Base-by-base conservation (phyloP, 768 basidiomycete genomes). In the Pholiota molesta region DNA sequence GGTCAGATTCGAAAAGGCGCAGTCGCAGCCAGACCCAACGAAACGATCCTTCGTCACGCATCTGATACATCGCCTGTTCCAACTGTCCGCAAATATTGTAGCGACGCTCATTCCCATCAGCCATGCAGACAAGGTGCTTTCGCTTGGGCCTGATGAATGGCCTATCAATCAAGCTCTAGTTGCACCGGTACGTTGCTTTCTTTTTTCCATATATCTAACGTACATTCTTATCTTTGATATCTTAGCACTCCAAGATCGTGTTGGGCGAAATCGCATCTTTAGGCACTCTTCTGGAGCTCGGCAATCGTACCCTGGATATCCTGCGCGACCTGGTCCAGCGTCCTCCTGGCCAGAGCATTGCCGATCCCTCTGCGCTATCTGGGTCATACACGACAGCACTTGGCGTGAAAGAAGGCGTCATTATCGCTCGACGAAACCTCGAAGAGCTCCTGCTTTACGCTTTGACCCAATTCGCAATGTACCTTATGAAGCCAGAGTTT, bases 241-340 rank as follows among this genome's bases (percentile, higher is more conserved):
- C 45, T 55, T 59, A 97, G 94, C 91, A 92, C 70, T 90, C 92
- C 4, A 95, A 94, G 68, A 88, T 94, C 5, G 89, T 94, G 2
- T 80, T 90, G 0, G 86, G 88, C 14, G 94, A 95, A 66, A 88
- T 91, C 7, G 86, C 94, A 0, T 95, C 94, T 0, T 75, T 95
- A 57, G 94, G 95, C 17, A 95, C 95, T 0, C 75, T 97, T 7
- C 81, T 95, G n/a, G 94, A 96, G 74, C 76, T 95, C 4, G 91
- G 87, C 1, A 92, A 90, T 59, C 87, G 86, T 62, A 87, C 89
- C 0, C 78, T 92, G 37, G 94, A 95, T 64, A 80, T 91, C 17
- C 78, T 95, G 42, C 82, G 86, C 8, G 83, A 87, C 58, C 84
- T 94, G 33, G 82, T 86, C 42, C 82, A 83, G 60, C 81, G 84